Conservation (phyloP, 2,329 filamentous ascomycete genomes). For the Fusarium sp. region DNA sequence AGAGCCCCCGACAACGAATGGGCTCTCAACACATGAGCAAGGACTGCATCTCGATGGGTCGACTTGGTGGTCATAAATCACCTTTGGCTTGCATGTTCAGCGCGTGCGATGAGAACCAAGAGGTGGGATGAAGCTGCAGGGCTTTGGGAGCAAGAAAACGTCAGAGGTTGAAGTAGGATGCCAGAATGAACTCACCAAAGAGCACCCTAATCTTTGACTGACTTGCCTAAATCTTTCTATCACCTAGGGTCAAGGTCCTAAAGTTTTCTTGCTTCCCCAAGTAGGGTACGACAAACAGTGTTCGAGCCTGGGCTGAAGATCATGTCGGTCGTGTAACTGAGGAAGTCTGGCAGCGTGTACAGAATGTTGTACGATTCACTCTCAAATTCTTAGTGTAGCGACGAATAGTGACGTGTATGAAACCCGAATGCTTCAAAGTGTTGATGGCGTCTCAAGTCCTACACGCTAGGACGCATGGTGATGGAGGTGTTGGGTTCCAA, state of each 20-base stretch:
- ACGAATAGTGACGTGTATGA: neutral
- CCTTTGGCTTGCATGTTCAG: slow-evolving; percentile 26
- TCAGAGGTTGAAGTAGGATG: neutral
- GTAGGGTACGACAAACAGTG: slow-evolving; percentile 5
- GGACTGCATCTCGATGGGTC: slow-evolving; percentile 34
- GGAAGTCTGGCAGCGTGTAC: neutral
- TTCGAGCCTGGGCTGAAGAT: neutral
- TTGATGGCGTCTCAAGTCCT: slow-evolving; percentile 8
- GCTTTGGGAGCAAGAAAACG: neutral
- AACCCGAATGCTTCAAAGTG: slow-evolving; percentile 1
- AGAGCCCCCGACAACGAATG: slow-evolving; percentile 30
- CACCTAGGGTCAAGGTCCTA: neutral
- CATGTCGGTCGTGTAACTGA: slow-evolving; percentile 15
- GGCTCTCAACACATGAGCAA: slow-evolving; percentile 36
- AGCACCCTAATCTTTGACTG: neutral
- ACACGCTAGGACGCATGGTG: neutral
- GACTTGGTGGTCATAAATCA: slow-evolving; percentile 18
- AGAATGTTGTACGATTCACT: neutral
- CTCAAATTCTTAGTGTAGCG: neutral
- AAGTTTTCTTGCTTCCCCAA: neutral
- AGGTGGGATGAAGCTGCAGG: slow-evolving; percentile 21
- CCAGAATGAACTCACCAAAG: neutral
- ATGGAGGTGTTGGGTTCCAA: neutral
- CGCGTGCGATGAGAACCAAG: slow-evolving; percentile 13
- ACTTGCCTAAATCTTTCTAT: neutral